phyloP scores from a whole-genome alignment of 768 basidiomycete species.

The Auricularia cornea region DNA sequence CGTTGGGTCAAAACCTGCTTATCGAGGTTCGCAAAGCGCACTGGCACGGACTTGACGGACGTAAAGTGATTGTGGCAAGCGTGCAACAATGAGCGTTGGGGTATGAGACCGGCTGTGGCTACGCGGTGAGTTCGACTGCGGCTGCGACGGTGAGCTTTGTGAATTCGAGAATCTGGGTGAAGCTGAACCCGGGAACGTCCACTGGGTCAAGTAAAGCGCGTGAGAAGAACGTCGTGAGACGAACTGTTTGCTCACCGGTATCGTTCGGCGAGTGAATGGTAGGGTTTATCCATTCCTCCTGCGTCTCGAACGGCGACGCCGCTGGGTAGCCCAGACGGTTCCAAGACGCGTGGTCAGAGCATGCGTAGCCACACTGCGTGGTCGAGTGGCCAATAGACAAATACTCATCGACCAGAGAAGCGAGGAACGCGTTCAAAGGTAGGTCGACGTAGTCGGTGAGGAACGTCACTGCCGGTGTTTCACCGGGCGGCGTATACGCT shows the following conservation, averaged over 20 bases:
- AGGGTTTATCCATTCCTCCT: constrained; percentile 37
- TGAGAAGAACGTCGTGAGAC: too few relatives aligned
- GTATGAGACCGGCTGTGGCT: too few relatives aligned
- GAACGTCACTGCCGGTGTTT: constrained; percentile 11
- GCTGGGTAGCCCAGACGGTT: constrained; percentile 14
- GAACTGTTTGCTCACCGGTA: neutral
- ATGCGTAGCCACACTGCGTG: constrained; percentile 25
- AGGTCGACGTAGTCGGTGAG: neutral
- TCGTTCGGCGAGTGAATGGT: constrained; percentile 22
- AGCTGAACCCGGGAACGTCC: constrained; percentile 28
- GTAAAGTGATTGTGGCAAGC: too few relatives aligned
- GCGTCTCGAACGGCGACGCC: constrained; percentile 30
- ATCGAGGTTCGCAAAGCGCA: too few relatives aligned
- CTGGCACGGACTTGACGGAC: too few relatives aligned
- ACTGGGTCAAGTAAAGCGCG: constrained; percentile 11
- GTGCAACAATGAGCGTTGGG: too few relatives aligned
- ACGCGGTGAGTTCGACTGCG: constrained; percentile 40
- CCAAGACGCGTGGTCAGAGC: constrained; percentile 24
- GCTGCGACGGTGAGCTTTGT: constrained; percentile 52
- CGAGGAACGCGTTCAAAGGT: constrained; percentile 24
- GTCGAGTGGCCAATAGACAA: neutral
- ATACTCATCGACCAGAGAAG: constrained; percentile 14
- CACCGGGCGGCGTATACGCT: constrained; percentile 36
- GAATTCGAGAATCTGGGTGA: constrained; percentile 47
- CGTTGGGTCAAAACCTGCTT: too few relatives aligned